phyloP scores from a whole-genome alignment of 2,329 filamentous ascomycete genomes.

The Penicillium palitans region DNA sequence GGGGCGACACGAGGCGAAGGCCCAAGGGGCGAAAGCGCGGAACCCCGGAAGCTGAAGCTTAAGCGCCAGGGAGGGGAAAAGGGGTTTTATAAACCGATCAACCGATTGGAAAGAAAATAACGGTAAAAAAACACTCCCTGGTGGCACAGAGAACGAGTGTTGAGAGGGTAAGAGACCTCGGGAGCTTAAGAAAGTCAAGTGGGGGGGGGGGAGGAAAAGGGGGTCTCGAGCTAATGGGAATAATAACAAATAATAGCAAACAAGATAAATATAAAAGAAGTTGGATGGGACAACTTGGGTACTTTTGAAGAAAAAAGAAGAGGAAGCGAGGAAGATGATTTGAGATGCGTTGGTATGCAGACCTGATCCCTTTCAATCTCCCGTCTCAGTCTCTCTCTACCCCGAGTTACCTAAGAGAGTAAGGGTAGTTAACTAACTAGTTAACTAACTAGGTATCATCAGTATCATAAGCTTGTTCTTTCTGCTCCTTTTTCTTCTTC shows the following conservation, averaged over 20 bases:
- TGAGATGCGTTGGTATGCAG: slow-evolving; percentile 2
- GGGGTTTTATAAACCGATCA: slow-evolving; percentile 18
- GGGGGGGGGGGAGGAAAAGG: slow-evolving; percentile 4
- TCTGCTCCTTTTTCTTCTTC: no score
- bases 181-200: slow-evolving; percentile 4
- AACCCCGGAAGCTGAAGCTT: slow-evolving; percentile 22
- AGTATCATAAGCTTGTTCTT: background rate
- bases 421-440: background rate
- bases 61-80: slow-evolving; percentile 9
- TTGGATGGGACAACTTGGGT: background rate
- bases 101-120: slow-evolving; percentile 5
- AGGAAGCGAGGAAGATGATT: background rate
- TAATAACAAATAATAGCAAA: background rate
- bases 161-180: background rate
- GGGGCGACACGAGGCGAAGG: slow-evolving; percentile 17
- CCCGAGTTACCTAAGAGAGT: background rate
- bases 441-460: background rate
- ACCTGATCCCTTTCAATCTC: slow-evolving; percentile 3
- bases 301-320: background rate
- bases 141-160: background rate
- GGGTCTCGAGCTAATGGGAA: slow-evolving; percentile 2
- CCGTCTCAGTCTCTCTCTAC: background rate
- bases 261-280: background rate
- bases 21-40: slow-evolving; percentile 16
- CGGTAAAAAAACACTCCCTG: background rate